Evolutionary conservation across 2,329 filamentous ascomycete genomes (phyloP).

Genomic region (Fusarium concolor): DNA sequence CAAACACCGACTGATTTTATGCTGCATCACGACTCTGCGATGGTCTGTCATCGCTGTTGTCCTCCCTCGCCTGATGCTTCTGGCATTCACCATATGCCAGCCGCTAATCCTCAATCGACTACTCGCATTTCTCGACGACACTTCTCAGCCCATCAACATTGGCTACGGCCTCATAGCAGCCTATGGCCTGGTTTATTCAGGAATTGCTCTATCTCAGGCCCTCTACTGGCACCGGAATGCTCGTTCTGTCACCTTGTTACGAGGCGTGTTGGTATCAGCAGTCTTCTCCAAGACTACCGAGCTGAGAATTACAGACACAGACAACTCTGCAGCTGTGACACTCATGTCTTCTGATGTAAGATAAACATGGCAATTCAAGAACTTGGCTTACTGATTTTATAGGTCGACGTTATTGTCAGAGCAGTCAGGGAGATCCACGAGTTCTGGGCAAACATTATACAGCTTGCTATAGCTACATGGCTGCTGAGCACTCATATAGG

Average conservation of each 20-base stretch:
- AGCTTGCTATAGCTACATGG: constrained; percentile 51
- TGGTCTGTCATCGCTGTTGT: constrained; percentile 49
- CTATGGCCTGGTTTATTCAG: constrained; percentile 50
- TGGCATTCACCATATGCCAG: constrained; percentile 54
- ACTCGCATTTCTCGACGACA: constrained; percentile 48
- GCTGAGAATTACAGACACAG: constrained; percentile 44
- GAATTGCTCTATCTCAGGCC: constrained; percentile 49
- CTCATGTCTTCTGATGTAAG: constrained; percentile 57
- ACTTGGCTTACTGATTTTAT: background rate
- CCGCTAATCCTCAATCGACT: constrained; percentile 52
- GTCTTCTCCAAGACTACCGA: constrained; percentile 52
- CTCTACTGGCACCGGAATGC: constrained; percentile 50
- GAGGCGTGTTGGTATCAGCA: constrained; percentile 49
- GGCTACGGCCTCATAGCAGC: constrained; percentile 51
- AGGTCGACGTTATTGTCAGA: constrained; percentile 54
- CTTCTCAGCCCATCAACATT: constrained; percentile 37
- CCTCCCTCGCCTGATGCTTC: constrained; percentile 48
- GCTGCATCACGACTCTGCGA: constrained; percentile 46
- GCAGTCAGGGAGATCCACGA: constrained; percentile 53
- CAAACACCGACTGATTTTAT: constrained; percentile 45
- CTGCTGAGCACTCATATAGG: constrained; percentile 51
- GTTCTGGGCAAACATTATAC: constrained; percentile 53
- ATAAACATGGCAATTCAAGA: background rate
- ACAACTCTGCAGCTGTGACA: constrained; percentile 53
- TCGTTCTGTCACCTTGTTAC: constrained; percentile 49